These are phyloP conservation scores for Pleurotus citrinopileatus DNA, from an alignment of 768 basidiomycete genomes.

Conservation along the genomic window DNA sequence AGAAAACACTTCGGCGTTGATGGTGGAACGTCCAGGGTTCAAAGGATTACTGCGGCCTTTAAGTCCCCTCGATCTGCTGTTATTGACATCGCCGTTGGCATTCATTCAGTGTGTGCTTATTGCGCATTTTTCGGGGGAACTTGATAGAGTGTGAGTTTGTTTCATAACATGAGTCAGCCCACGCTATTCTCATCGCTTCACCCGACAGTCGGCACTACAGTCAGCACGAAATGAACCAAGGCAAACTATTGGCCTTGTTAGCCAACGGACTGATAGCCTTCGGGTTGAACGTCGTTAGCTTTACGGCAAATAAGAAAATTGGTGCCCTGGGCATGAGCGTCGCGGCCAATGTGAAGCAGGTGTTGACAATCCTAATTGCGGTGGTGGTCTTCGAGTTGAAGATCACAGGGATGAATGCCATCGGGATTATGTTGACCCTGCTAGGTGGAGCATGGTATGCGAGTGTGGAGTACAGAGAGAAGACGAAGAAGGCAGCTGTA, in stretches of 20 bases:
- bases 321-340: constrained; percentile 91
- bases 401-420: constrained; percentile 74
- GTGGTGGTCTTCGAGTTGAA: constrained; percentile 81
- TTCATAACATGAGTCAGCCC: constrained; percentile 25
- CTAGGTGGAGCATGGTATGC: constrained; percentile 85
- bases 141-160: constrained; percentile 45
- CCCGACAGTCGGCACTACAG: constrained; percentile 25
- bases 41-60: constrained; percentile 52
- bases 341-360: constrained; percentile 92
- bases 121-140: constrained; percentile 79
- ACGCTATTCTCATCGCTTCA: constrained; percentile 12
- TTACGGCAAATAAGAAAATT: constrained; percentile 92
- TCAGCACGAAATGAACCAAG: constrained; percentile 32
- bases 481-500: constrained; percentile 13
- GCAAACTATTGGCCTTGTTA: constrained; percentile 51
- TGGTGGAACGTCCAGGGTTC: constrained; percentile 31
- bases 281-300: constrained; percentile 89
- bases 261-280: constrained; percentile 89
- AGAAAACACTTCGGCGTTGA: constrained; percentile 39
- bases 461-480: constrained; percentile 58
- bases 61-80: constrained; percentile 83
- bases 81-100: constrained; percentile 69
- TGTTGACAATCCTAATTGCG: constrained; percentile 82
- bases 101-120: constrained; percentile 83
- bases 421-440: constrained; percentile 84